Conservation (phyloP, 1,284 basidiomycete genomes). For the Ganoderma lucidum region DNA sequence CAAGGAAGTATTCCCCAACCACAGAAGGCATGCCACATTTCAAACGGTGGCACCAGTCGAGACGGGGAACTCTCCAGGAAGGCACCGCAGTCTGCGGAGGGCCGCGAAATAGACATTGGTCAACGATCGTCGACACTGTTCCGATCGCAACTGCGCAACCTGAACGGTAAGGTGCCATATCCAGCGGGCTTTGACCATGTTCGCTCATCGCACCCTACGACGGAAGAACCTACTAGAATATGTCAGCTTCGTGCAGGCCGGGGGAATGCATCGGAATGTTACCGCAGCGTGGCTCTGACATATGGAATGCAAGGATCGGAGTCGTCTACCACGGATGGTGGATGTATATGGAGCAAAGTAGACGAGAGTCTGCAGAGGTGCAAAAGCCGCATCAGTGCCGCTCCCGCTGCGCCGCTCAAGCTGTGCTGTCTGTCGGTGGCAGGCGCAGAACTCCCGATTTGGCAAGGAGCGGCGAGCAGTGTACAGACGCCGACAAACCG, state of each 20-base stretch:
- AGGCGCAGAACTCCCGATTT: not conserved
- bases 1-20: not conserved
- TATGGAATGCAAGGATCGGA: not conserved
- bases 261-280: not conserved
- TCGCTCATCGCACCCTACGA: not conserved
- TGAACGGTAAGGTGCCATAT: not conserved
- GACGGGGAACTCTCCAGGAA: not conserved
- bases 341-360: not conserved
- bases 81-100: not conserved
- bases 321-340: not conserved
- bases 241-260: not conserved
- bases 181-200: not conserved
- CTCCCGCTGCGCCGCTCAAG: not conserved
- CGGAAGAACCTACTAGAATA: not conserved
- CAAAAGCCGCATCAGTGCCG: not conserved
- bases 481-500: too few relatives aligned
- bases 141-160: not conserved
- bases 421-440: not conserved
- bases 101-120: not conserved
- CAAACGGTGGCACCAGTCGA: conserved; percentile 5
- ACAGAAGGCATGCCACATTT: not conserved
- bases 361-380: not conserved
- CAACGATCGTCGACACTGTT: not conserved
- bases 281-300: not conserved
- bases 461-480: not conserved